These are phyloP conservation scores for Cercospora sp. DNA, from an alignment of 2,329 filamentous ascomycete species.

Conservation along the genomic window DNA sequence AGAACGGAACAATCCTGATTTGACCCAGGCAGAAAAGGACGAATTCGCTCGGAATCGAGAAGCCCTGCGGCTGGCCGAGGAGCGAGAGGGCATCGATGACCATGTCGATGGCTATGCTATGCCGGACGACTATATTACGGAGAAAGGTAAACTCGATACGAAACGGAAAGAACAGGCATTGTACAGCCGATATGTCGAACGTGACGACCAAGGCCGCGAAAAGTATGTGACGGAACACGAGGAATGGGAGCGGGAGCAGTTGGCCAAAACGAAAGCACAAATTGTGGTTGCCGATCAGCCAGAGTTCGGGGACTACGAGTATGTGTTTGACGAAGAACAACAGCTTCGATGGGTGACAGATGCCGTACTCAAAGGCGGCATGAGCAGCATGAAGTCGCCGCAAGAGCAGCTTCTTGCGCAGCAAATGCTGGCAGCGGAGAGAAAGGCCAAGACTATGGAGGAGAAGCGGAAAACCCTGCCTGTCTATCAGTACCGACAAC, in stretches of 20 bases:
- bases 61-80: slow-evolving; percentile 58
- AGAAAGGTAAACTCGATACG: slow-evolving; percentile 83
- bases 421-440: slow-evolving; percentile 84
- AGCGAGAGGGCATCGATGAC: slow-evolving; percentile 84
- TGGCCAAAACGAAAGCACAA: slow-evolving; percentile 82
- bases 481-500: slow-evolving; percentile 82
- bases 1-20: slow-evolving; percentile 71
- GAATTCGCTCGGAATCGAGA: slow-evolving; percentile 90
- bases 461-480: slow-evolving; percentile 88
- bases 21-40: slow-evolving; percentile 77
- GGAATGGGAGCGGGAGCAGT: slow-evolving; percentile 92
- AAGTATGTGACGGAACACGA: slow-evolving; percentile 91
- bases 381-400: slow-evolving; percentile 65
- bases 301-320: slow-evolving; percentile 83
- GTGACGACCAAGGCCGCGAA: slow-evolving; percentile 83
- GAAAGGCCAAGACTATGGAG: slow-evolving; percentile 83
- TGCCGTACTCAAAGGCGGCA: slow-evolving; percentile 69
- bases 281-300: slow-evolving; percentile 73
- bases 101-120: slow-evolving; percentile 88
- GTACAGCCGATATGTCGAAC: slow-evolving; percentile 86
- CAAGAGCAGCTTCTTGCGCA: slow-evolving; percentile 78
- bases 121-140: slow-evolving; percentile 92
- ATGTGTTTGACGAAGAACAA: slow-evolving; percentile 86
- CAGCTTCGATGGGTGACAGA: slow-evolving; percentile 84
- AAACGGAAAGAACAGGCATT: slow-evolving; percentile 87